Base-by-base conservation (phyloP, 2,329 filamentous ascomycete species). In the Aspergillus pseudoviridinutans region DNA sequence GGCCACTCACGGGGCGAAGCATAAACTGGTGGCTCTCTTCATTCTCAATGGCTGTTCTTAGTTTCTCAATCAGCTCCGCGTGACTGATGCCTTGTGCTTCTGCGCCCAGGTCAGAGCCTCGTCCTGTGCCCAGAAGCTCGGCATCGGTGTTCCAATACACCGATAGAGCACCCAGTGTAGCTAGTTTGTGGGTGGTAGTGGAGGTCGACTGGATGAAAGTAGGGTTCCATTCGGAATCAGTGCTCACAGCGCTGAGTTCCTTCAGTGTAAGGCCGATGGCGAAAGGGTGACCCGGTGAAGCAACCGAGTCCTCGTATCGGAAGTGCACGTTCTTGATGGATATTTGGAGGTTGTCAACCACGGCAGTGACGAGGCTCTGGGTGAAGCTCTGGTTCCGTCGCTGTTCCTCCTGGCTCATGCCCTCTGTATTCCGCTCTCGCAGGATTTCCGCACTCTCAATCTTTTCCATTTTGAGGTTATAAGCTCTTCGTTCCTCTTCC, bases 101-200 rank as follows among this genome's bases (percentile, higher is more conserved):
- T 46, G 79, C 84, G 3, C 79, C 76, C 8, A 82, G 79, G 58
- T 86, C 80, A 3, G 85, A 84, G 63, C 94, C 91, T 64, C 89
- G 87, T 7, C 92, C 92, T 4, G 89, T 87, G 12, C 92, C 91
- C 47, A 97, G 81, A 3, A 99, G 82, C 27, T 88, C 82, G 1
- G 92, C 86, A 73, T 99, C 93, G 1, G 94, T 99, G 73, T 99
- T 95, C 94, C 95, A 99, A 75, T 99, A 99, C 9, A 97, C 84
- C 2, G 94, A 92, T 52, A 99, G 78, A 4, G 92, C 91, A 32
- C 91, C 91, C 17, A 99, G 82, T 2, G 89, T 95, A 5, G 92
- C 94, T 49, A 99, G 82, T 76, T 99, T 99, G 79, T 99, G 91
- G 24, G 92, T 97, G 12, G 88, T 89, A 28, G 83, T 82, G 50